Base-by-base conservation (phyloP, 139 green algal genomes). In the Cymbomonas tetramitiformis region DNA sequence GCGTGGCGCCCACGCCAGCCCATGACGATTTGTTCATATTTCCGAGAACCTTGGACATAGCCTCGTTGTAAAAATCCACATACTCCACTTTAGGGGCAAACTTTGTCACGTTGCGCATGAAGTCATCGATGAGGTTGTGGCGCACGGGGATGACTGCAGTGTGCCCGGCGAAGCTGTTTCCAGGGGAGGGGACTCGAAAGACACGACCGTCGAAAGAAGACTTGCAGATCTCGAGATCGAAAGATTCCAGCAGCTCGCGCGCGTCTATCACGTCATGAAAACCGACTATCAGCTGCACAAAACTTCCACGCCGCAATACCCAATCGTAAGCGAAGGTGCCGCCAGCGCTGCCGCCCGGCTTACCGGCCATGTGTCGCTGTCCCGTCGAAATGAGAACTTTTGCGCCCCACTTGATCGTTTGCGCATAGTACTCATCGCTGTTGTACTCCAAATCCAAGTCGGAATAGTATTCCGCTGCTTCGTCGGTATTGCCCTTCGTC, bases 161-260 rank as follows among this genome's bases (percentile, higher is more conserved):
- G 5, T 23, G 5, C 7, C 6, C 5, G 21, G 41, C 41, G 41
- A 50, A 50, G 6, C 21, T 50, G 9, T 50, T 10, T 5, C 5
- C 41, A 6, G 41, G 41, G 5, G 41, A 21, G 41, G 41, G 41
- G 41, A 50, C 9, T 21, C 7, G 6, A 9, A 9, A 50, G 6
- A 5, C 8, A 7, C 9, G 6, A 5, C 41, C 41, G 9, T 50
- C 9, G 41, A 50, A 50, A 6, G 41, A 50, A 23, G 21, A 50
- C 41, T 50, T 50, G 41, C 41, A 50, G 26, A 50, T 50, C 41
- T 50, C 41, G 41, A 50, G 41, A 23, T 50, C 41, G 9, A 50
- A 50, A 6, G 6, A 24, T 23, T 50, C 9, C 6, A 50, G 41
- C 6, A 50, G 41, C 7, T 24, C 9, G 41, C 41, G 41, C 9